Evolutionary conservation across 176 grass and related monocot genomes (phyloP).

Genomic region (Paspalum vaginatum): DNA sequence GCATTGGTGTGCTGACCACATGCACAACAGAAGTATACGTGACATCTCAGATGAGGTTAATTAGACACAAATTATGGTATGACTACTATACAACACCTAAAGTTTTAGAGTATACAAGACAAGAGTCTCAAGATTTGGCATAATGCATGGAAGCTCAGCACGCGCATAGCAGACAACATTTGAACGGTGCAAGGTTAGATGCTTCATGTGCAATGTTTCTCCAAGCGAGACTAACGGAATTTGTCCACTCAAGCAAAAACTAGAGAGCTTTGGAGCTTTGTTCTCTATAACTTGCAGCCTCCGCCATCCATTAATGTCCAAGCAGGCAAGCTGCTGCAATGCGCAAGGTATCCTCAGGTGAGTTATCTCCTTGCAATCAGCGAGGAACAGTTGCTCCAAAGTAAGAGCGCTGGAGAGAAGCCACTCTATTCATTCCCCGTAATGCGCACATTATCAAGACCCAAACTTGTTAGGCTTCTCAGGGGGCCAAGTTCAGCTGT

Average conservation of each 20-base stretch:
- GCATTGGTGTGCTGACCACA: not conserved
- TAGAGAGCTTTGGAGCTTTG: not conserved
- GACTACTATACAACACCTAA: not conserved
- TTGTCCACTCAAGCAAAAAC: accelerated
- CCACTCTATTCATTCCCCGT: not conserved
- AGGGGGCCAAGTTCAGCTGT: not conserved
- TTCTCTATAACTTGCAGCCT: not conserved
- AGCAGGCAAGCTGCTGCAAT: not conserved
- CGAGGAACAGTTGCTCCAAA: not conserved
- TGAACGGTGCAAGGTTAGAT: too few relatives aligned
- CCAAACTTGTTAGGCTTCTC: not conserved
- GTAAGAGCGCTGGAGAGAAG: not conserved
- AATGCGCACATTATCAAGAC: not conserved
- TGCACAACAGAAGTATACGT: not conserved
- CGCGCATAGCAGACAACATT: not conserved
- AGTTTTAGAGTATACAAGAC: not conserved
- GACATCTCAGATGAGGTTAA: not conserved
- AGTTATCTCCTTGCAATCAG: not conserved
- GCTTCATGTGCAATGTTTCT: not conserved
- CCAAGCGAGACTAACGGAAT: not conserved
- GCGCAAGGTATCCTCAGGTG: not conserved
- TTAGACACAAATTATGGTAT: not conserved
- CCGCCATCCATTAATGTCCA: not conserved
- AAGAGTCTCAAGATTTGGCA: not conserved
- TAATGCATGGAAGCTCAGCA: not conserved